These are phyloP conservation scores for Trichoderma oligosporum DNA, from an alignment of 2,329 filamentous ascomycete species.

Conservation along the genomic window DNA sequence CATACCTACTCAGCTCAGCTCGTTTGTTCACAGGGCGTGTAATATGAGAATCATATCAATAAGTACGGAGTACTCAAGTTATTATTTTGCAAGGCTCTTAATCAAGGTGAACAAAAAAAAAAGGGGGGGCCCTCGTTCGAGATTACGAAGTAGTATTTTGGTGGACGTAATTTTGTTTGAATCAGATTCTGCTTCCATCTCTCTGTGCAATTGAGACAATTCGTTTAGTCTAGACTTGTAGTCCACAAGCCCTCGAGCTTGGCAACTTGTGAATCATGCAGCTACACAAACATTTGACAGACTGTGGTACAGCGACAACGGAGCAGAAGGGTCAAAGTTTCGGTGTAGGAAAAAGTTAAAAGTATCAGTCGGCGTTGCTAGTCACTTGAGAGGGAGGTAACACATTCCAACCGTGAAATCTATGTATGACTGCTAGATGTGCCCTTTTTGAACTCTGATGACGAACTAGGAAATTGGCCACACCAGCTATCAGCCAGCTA, in stretches of 20 bases:
- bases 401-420: not conserved
- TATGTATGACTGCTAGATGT: no score
- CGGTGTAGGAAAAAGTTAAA: conserved; percentile 7
- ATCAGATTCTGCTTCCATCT: not conserved
- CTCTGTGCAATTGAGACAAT: conserved; percentile 1
- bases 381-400: not conserved
- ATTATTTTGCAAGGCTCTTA: no score
- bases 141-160: not conserved
- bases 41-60: no score
- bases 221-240: not conserved
- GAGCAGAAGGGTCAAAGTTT: not conserved
- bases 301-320: conserved; percentile 5
- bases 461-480: not conserved
- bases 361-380: not conserved
- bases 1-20: conserved; percentile 12
- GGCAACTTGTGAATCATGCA: conserved; percentile 4
- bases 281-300: not conserved
- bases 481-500: no score
- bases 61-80: no score
- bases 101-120: not conserved
- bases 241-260: not conserved
- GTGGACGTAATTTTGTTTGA: not conserved
- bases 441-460: not conserved
- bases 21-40: no score
- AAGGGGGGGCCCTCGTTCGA: not conserved